Conservation (phyloP, 257 asterid genomes). For the Henckelia pumila region DNA sequence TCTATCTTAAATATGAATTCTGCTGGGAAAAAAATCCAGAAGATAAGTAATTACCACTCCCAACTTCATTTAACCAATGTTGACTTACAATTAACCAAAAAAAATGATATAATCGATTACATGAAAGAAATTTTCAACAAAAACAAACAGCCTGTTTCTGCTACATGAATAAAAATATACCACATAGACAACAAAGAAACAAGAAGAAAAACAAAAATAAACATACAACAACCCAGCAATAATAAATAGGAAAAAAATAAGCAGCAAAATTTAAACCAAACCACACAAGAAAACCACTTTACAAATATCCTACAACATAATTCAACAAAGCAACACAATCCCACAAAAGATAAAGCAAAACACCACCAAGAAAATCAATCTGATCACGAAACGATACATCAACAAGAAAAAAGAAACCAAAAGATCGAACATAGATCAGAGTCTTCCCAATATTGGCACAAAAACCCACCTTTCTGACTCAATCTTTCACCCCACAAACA, state of each 20-base stretch:
- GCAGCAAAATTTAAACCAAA: conserved; percentile 15
- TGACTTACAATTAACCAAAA: conserved; percentile 16
- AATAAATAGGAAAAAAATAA: conserved; percentile 7
- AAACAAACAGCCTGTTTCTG: neutral
- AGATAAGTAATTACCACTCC: conserved; percentile 18
- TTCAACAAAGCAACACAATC: conserved; percentile 20
- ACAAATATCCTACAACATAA: conserved; percentile 5
- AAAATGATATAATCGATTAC: conserved; percentile 9
- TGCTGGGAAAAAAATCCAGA: conserved; percentile 19
- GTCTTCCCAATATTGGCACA: conserved; percentile 21
- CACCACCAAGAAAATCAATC: conserved; percentile 19
- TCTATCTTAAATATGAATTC: conserved; percentile 37
- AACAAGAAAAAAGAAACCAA: conserved; percentile 19
- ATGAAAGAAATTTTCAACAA: conserved; percentile 4
- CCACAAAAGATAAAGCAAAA: conserved; percentile 19
- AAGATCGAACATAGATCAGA: conserved; percentile 28
- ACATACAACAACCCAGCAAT: conserved; percentile 7
- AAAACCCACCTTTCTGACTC: conserved; percentile 28
- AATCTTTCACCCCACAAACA: conserved; percentile 25
- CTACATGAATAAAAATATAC: conserved; percentile 18
- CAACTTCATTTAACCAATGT: conserved; percentile 28
- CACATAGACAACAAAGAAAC: neutral
- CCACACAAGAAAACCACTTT: neutral
- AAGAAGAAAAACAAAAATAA: neutral
- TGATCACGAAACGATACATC: conserved; percentile 14